Percentiles rank a stretch among this genome's conserved stretches.
These are phyloP conservation scores for Metschnikowia borealis DNA, from an alignment of 805 yeast species.

Conservation along the genomic window DNA sequence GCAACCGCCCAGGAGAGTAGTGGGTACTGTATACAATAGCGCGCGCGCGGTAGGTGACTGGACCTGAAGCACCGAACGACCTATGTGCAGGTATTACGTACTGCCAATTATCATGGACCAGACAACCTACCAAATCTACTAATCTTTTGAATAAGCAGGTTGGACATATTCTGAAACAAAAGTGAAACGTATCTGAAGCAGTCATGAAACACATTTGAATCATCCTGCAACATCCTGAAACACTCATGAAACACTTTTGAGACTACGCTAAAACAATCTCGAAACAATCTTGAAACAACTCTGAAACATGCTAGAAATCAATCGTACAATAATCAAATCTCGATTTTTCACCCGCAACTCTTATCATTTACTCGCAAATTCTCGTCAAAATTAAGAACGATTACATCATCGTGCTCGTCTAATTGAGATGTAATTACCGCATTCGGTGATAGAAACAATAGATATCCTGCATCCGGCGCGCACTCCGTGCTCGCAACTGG, in stretches of 20 bases:
- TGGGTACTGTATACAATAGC: not conserved
- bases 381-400: not conserved
- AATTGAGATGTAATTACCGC: not conserved
- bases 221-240: not conserved
- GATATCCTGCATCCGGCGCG: not conserved
- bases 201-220: not conserved
- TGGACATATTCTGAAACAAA: not conserved
- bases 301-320: not conserved
- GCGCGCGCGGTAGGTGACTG: not conserved
- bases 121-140: too few relatives aligned
- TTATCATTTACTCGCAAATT: not conserved
- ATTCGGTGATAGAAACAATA: not conserved
- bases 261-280: too few relatives aligned
- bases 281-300: too few relatives aligned
- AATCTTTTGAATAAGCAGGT: not conserved
- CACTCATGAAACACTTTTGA: not conserved
- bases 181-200: not conserved
- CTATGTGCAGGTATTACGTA: too few relatives aligned
- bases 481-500: not conserved
- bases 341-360: not conserved
- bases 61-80: not conserved
- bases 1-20: slow-evolving; percentile 2
- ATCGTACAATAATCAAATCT: not conserved
- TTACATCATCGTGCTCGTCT: not conserved
- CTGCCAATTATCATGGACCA: too few relatives aligned